These are phyloP conservation scores for Marasmius fiardii DNA, from an alignment of 1,284 basidiomycete species.

Conservation along the genomic window DNA sequence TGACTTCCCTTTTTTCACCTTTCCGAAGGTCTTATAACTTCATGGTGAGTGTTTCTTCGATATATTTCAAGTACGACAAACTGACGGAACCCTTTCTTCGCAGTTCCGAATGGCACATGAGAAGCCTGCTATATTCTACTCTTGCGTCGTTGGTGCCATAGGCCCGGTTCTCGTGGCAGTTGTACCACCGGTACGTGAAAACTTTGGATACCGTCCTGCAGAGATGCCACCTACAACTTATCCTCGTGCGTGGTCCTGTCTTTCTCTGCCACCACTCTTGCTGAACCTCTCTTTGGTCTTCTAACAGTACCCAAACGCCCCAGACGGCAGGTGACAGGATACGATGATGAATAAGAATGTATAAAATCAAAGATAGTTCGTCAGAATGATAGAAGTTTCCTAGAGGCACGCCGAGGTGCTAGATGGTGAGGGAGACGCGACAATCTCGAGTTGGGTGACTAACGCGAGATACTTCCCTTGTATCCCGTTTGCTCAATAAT, in stretches of 20 bases:
- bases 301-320: constrained; percentile 32
- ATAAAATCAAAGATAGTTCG: not conserved
- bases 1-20: constrained; percentile 13
- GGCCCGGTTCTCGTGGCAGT: constrained; percentile 77
- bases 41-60: constrained; percentile 3
- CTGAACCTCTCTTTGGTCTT: not conserved
- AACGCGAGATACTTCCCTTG: not conserved
- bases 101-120: constrained; percentile 78
- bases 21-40: constrained; percentile 12
- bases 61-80: not conserved
- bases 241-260: constrained; percentile 64
- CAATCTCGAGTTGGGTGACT: too few species aligned
- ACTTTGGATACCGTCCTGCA: constrained; percentile 70
- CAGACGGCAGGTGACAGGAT: constrained; percentile 35
- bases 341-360: constrained; percentile 35
- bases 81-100: constrained; percentile 33
- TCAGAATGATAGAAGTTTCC: not conserved
- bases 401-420: not conserved
- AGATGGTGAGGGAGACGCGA: not conserved
- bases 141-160: constrained; percentile 69
- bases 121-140: constrained; percentile 90
- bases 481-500: too few species aligned
- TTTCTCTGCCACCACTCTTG: not conserved
- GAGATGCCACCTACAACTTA: constrained; percentile 82
- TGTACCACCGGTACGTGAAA: constrained; percentile 78